Conservation (phyloP, 1,139 yeast genomes). For the Fermentozyma sake region DNA sequence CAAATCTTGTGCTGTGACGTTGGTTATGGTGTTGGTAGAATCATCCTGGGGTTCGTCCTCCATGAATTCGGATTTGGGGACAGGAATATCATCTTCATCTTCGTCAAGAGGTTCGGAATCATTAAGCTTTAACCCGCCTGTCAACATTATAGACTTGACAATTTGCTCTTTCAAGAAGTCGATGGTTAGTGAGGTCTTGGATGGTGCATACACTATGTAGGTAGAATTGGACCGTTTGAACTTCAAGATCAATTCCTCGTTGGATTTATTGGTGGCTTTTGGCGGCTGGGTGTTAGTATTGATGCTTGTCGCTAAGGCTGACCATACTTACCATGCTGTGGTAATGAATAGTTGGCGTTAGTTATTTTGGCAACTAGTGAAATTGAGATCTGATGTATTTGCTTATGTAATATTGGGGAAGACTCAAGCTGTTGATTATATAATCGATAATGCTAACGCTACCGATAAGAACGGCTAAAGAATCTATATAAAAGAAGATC, state of each 20-base stretch:
- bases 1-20: slow-evolving; percentile 18
- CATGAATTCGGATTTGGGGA: slow-evolving; percentile 28
- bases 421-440: too few relatives aligned
- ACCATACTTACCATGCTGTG: too few relatives aligned
- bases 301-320: too few relatives aligned
- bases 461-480: too few relatives aligned
- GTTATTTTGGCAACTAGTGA: too few relatives aligned
- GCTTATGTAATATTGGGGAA: too few relatives aligned
- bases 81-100: slow-evolving; percentile 19
- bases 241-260: slow-evolving; percentile 30
- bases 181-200: slow-evolving; percentile 17
- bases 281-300: slow-evolving; percentile 28
- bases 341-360: too few relatives aligned
- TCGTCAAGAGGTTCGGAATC: slow-evolving; percentile 13
- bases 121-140: slow-evolving; percentile 42
- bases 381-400: too few relatives aligned
- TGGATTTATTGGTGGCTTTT: slow-evolving; percentile 13
- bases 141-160: slow-evolving; percentile 32
- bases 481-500: too few relatives aligned
- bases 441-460: too few relatives aligned
- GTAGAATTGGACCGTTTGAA: slow-evolving; percentile 42
- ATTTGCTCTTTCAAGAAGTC: slow-evolving; percentile 29
- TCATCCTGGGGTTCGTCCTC: slow-evolving; percentile 11
- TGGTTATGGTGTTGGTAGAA: neutral
- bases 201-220: slow-evolving; percentile 33